phyloP scores from a whole-genome alignment of 2,329 filamentous ascomycete genomes.

The Cordyceps farinosa region DNA sequence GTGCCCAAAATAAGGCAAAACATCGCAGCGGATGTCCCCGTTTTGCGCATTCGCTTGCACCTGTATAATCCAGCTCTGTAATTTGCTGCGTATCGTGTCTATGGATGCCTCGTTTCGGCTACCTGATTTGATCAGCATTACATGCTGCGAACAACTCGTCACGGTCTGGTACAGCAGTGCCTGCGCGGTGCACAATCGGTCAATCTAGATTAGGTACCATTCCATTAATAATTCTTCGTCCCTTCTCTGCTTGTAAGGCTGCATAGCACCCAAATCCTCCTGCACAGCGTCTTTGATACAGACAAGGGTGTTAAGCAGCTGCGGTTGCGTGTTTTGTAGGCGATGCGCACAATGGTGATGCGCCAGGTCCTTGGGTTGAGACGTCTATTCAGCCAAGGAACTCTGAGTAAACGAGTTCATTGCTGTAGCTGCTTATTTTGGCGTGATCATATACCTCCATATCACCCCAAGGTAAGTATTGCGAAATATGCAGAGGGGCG shows the following conservation, averaged over 20 bases:
- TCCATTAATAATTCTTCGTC: not conserved
- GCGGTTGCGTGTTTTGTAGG: not conserved
- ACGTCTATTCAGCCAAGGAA: not conserved
- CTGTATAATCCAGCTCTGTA: conserved; percentile 2
- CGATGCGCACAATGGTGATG: conserved; percentile 4
- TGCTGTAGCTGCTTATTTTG: not conserved
- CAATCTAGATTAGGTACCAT: not conserved
- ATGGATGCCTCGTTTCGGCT: not conserved
- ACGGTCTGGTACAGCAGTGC: no score
- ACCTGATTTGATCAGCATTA: not conserved
- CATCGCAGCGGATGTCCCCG: conserved; percentile 13
- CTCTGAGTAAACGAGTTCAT: not conserved
- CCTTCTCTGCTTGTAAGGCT: not conserved
- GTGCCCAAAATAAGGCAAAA: conserved; percentile 3
- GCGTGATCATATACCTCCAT: not conserved
- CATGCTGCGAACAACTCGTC: not conserved
- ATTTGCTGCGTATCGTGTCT: not conserved
- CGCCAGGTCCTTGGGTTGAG: not conserved
- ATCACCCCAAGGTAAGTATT: not conserved
- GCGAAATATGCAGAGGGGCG: not conserved
- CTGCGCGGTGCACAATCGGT: not conserved
- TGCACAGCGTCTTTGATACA: conserved; percentile 10
- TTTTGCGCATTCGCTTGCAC: not conserved
- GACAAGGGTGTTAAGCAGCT: not conserved
- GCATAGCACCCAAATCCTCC: not conserved